phyloP scores from a whole-genome alignment of 1,139 yeast species.

The Blastobotrys capitulatus region DNA sequence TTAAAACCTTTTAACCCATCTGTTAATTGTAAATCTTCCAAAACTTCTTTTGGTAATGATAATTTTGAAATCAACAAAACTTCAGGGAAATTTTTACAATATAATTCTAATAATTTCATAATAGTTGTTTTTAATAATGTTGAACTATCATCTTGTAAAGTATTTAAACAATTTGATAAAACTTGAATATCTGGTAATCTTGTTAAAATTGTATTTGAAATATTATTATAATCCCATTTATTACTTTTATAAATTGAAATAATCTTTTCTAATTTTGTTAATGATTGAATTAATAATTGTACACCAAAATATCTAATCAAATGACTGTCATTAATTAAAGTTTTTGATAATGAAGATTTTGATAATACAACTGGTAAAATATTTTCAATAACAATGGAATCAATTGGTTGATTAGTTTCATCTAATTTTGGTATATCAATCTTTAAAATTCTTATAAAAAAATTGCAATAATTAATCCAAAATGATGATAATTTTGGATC shows the following conservation, averaged over 20 bases:
- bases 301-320: constrained; percentile 62
- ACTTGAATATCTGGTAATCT: constrained; percentile 47
- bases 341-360: constrained; percentile 50
- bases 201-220: constrained; percentile 37
- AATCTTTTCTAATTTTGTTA: constrained; percentile 47
- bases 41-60: constrained; percentile 20
- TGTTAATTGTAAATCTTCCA: constrained; percentile 14
- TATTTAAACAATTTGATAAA: constrained; percentile 36
- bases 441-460: constrained; percentile 53
- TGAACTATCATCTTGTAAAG: constrained; percentile 26
- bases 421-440: constrained; percentile 45
- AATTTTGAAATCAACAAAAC: constrained; percentile 16
- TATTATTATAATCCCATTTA: constrained; percentile 38
- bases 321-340: constrained; percentile 48
- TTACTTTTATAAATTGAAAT: constrained; percentile 37
- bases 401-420: constrained; percentile 23
- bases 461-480: constrained; percentile 71
- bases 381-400: constrained; percentile 42
- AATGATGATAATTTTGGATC: constrained; percentile 73
- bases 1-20: constrained; percentile 24
- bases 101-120: constrained; percentile 22
- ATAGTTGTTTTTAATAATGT: constrained; percentile 33
- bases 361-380: constrained; percentile 66
- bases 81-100: constrained; percentile 23
- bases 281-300: constrained; percentile 51